Evolutionary conservation across 2,329 filamentous ascomycete genomes (phyloP).

Genomic region (Diplodia mutila): DNA sequence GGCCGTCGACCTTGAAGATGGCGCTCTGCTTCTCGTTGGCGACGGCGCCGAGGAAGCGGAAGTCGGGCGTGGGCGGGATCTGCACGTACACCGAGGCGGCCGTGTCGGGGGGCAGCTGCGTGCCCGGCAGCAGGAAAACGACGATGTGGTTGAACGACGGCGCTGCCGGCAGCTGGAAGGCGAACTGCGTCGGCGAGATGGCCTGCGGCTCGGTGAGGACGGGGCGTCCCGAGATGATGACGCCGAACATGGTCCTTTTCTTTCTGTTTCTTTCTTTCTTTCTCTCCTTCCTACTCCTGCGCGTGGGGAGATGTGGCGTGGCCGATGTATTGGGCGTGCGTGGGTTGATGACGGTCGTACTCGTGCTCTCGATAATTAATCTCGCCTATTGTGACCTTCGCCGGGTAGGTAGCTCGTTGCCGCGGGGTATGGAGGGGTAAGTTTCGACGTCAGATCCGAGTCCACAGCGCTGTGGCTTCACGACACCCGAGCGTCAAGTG

Average conservation of each 20-base stretch:
- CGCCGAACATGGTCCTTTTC: constrained; percentile 58
- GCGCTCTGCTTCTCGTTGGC: constrained; percentile 89
- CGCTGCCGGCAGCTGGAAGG: constrained; percentile 67
- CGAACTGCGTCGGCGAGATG: constrained; percentile 64
- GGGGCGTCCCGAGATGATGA: constrained; percentile 64
- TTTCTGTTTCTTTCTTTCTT: too few species aligned
- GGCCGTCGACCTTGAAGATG: constrained; percentile 73
- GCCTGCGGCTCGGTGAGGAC: constrained; percentile 61
- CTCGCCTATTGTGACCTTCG: not conserved
- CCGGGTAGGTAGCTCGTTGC: not conserved
- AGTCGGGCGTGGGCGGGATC: constrained; percentile 63
- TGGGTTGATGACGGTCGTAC: too few species aligned
- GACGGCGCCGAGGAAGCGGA: constrained; percentile 85
- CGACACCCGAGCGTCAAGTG: not conserved
- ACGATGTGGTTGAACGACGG: constrained; percentile 73
- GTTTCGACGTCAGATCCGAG: not conserved
- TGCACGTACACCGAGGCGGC: constrained; percentile 92
- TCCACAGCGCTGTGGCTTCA: not conserved
- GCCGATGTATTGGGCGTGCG: too few species aligned
- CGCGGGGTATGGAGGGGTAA: constrained; percentile 8
- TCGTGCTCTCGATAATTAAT: too few species aligned
- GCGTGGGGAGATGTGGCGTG: too few species aligned
- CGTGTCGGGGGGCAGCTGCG: constrained; percentile 71
- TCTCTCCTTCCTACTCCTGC: not conserved
- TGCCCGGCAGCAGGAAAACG: constrained; percentile 83